Base-by-base conservation (phyloP, 1,139 yeast genomes). In the Diutina pseudorugosa region DNA sequence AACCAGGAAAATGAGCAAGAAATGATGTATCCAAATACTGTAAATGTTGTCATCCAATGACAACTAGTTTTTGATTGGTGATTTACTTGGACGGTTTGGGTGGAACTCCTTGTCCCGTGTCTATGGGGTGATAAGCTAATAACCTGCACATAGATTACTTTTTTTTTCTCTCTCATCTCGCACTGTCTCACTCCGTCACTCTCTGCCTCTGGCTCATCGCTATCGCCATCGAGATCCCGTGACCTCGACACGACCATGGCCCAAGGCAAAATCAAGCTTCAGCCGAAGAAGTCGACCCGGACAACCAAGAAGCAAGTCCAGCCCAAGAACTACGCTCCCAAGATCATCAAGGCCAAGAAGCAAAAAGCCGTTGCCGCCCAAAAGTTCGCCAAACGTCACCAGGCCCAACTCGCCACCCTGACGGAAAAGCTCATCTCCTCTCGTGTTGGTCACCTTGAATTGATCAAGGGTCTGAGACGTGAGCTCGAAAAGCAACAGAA, bases 391-490 rank as follows among this genome's bases (percentile, higher is more conserved):
- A 85, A 85, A 62, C 66, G 79, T 56, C 43, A 36, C 44, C 43
- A 19, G 19, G 81, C 84, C 3, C 84, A 88, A 23, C 75, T 87
- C 58, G 78, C 85, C 53, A 69, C 76, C 2, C 76, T 82, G 19
- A 91, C 98, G 1, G 98, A 93, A 68, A 88, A 81, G 68, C 75
- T 89, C 57, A 81, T 91, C 59, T 84, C 97, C 2, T 76, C 94
- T 53, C 79, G 93, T 66, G 97, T 91, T 4, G 98, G 98, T n/a
- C 98, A 93, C 68, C 75, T 93, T 61, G 98, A 93, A 68, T 66
- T 93, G 52, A 72, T 93, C 58, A 89, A 87, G 66, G 98, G 98
- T 14, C 83, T 94, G n/a, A 82, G 97, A 72, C 80, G 95, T 68
- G 81, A 86, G 62, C 59, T 87, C 16, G 95, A 86, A 63, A 84